Evolutionary conservation across 768 basidiomycete genomes (phyloP).

Genomic region (Suillus paluster): DNA sequence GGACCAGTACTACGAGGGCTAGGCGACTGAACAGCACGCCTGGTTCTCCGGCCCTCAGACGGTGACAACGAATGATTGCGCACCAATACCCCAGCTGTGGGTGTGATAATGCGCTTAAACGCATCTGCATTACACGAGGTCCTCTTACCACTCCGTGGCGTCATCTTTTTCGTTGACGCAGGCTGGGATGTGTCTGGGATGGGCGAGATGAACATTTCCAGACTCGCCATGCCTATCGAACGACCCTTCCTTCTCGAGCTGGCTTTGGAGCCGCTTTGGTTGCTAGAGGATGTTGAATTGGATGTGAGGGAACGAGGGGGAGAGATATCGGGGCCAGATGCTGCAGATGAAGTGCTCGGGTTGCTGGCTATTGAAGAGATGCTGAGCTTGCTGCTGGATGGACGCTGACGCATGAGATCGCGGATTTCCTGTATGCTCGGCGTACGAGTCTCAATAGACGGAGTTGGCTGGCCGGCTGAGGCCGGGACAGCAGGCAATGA

Average conservation of each 20-base stretch:
- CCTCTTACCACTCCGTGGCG: neutral
- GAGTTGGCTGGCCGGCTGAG: neutral
- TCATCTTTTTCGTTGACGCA: neutral
- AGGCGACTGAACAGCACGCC: neutral
- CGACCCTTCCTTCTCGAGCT: neutral
- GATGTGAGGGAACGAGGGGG: constrained; percentile 1
- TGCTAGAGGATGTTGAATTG: constrained; percentile 7
- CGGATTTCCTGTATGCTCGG: constrained; percentile 6
- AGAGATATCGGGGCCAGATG: neutral
- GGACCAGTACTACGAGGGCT: neutral
- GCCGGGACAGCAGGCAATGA: neutral
- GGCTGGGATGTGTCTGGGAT: neutral
- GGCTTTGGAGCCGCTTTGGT: neutral
- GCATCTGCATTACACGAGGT: neutral
- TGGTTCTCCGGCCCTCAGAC: constrained; percentile 2
- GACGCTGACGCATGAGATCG: constrained; percentile 4
- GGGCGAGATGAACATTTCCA: constrained; percentile 6
- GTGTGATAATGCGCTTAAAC: constrained; percentile 4
- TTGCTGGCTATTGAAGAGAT: neutral
- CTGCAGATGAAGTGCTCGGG: neutral
- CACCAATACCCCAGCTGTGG: neutral
- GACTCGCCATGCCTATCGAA: neutral
- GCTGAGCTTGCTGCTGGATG: neutral
- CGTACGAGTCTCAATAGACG: neutral
- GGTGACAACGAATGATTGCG: neutral